A percentile compares a stretch with the other conserved stretches of the same genome.
These are phyloP conservation scores for Onygenales sp. DNA, from an alignment of 2,329 filamentous ascomycete species.

Conservation along the genomic window DNA sequence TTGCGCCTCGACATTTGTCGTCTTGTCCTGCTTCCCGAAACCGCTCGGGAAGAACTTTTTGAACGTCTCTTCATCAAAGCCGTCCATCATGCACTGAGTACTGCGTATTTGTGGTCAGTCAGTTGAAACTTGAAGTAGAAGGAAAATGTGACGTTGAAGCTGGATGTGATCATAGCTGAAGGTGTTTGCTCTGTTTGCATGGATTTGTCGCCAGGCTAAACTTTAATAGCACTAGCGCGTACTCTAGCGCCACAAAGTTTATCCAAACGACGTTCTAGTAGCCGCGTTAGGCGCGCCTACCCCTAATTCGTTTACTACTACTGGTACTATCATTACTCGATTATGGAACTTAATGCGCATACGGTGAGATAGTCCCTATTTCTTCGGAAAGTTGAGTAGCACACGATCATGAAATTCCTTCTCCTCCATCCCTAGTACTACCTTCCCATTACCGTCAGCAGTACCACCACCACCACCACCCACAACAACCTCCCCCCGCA, in stretches of 20 bases:
- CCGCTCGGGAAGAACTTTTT: constrained; percentile 63
- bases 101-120: background rate
- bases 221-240: background rate
- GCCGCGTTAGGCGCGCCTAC: background rate
- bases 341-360: too few relatives aligned
- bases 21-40: constrained; percentile 73
- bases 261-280: background rate
- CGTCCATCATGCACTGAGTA: constrained; percentile 23
- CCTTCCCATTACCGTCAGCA: constrained; percentile 15
- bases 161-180: background rate
- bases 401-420: constrained; percentile 45
- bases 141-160: background rate
- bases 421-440: constrained; percentile 35
- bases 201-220: background rate
- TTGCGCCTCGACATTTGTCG: constrained; percentile 66
- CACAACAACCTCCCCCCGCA: constrained; percentile 41
- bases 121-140: background rate
- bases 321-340: too few relatives aligned
- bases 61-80: constrained; percentile 37
- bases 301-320: too few relatives aligned
- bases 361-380: too few relatives aligned
- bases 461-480: too few relatives aligned
- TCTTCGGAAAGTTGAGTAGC: constrained; percentile 16
- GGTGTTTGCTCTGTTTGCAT: background rate
- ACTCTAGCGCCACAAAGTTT: background rate